Evolutionary conservation across 2,329 filamentous ascomycete species (phyloP), one percentile per base, ranked within the genome.

Genomic region (Coniochaeta sp.): DNA sequence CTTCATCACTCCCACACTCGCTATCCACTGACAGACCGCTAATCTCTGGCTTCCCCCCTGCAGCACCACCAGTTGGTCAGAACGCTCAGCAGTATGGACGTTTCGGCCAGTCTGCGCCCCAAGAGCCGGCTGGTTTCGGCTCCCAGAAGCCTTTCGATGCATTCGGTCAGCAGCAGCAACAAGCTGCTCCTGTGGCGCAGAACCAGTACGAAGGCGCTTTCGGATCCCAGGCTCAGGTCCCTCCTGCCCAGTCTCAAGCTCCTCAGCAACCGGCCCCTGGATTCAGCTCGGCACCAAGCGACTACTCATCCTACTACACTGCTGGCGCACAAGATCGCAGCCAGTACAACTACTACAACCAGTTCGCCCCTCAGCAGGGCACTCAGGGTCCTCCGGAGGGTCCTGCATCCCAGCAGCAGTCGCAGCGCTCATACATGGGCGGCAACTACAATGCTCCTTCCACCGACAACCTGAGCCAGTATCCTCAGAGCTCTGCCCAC

Each of bases 241-340:
- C 82, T 7, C 79, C 82, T 61, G 75, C 74, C 54, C 76, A 75
- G 64, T 76, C 81, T 28, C 75, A 77, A 55, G 72, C 67, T 52
- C 81, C 83, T 63, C 78, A 79, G 52, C 81, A 82, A 59, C 79
- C 81, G 55, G 81, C 14, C n/a, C 26, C 26, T 48, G 79, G 79
- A 28, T 87, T 87, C 69, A 89, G 84, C 60, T 88, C 88, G 50
- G 86, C 85, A 18, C 85, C 86, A 13, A 82, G 77, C 66, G 90
- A 95, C 58, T 95, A 89, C 69, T 86, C 87, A 18, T 85, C 86
- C 6, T 96, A 95, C 73, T 95, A 95, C 68, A 89, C 87, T 3
- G 81, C 86, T 31, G 89, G 90, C 57, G 83, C 76, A 58, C 84
- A 82, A 59, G 76, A 82, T 59, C 86, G 89, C 58, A 85, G 85